Conservation (phyloP, 108 stramenopile genomes). For the Discostella pseudostelligera region DNA sequence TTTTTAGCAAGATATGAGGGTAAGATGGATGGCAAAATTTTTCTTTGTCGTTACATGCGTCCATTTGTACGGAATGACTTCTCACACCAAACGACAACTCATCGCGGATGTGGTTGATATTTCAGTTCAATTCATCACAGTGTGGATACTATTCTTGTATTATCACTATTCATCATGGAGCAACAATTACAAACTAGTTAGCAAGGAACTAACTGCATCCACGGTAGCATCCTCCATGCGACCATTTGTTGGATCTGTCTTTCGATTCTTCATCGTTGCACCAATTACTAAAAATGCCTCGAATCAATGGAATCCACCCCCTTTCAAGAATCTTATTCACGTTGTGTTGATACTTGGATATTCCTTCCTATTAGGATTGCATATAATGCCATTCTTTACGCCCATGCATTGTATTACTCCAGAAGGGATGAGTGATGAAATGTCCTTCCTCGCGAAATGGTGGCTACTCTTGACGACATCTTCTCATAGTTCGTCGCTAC, state of each 20-base stretch:
- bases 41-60: background rate
- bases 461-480: conserved; percentile 17
- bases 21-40: background rate
- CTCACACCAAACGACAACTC: too few relatives aligned
- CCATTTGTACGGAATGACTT: background rate
- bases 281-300: conserved; percentile 40
- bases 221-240: conserved; percentile 34
- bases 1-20: conserved; percentile 28
- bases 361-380: conserved; percentile 29
- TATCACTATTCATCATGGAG: conserved; percentile 42
- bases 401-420: conserved; percentile 33
- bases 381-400: conserved; percentile 38
- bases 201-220: conserved; percentile 11
- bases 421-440: background rate
- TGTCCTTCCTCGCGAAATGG: conserved; percentile 21
- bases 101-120: too few relatives aligned
- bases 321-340: conserved; percentile 42
- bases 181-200: conserved; percentile 26
- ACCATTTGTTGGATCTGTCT: conserved; percentile 40
- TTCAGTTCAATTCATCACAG: conserved; percentile 14
- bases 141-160: conserved; percentile 27
- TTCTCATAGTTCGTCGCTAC: conserved; percentile 7
- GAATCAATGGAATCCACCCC: conserved; percentile 49
- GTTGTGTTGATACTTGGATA: conserved; percentile 30
- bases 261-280: conserved; percentile 36